Conservation (phyloP, 208 protist species). For the Naegleria fowleri region DNA sequence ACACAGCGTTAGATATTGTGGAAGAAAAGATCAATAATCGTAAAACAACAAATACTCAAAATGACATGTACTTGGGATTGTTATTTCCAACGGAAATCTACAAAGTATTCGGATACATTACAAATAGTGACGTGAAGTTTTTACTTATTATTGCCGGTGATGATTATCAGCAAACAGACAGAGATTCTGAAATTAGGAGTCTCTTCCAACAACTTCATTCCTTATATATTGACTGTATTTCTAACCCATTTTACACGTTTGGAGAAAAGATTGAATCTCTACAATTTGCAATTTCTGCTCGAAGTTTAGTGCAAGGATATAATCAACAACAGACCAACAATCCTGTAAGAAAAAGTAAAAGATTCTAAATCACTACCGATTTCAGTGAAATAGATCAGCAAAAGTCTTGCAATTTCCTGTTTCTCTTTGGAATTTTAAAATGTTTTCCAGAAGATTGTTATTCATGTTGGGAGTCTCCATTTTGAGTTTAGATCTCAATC, state of each 20-base stretch:
- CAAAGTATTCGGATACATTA: slow-evolving; percentile 23
- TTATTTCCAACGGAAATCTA: slow-evolving; percentile 23
- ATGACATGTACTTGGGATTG: not conserved
- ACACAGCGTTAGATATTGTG: not conserved
- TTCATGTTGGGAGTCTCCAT: not conserved
- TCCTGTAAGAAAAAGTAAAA: slow-evolving; percentile 10
- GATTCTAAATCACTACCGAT: not conserved
- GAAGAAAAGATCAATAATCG: slow-evolving; percentile 16
- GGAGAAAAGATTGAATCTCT: not conserved
- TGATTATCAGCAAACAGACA: not conserved
- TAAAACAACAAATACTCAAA: not conserved
- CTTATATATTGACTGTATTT: not conserved
- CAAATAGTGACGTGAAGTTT: not conserved
- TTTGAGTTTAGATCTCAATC: too few relatives aligned
- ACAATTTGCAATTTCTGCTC: not conserved
- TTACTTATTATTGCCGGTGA: not conserved
- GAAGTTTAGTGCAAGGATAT: not conserved
- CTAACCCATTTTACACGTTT: slow-evolving; percentile 12
- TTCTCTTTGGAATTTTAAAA: not conserved
- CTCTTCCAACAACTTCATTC: slow-evolving; percentile 17
- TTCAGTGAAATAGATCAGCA: not conserved
- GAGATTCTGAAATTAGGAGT: not conserved
- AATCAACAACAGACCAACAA: not conserved
- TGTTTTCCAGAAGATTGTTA: not conserved
- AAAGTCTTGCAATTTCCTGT: not conserved